Base-by-base conservation (phyloP, 805 yeast species). In the Suhomyces pyralidae region DNA sequence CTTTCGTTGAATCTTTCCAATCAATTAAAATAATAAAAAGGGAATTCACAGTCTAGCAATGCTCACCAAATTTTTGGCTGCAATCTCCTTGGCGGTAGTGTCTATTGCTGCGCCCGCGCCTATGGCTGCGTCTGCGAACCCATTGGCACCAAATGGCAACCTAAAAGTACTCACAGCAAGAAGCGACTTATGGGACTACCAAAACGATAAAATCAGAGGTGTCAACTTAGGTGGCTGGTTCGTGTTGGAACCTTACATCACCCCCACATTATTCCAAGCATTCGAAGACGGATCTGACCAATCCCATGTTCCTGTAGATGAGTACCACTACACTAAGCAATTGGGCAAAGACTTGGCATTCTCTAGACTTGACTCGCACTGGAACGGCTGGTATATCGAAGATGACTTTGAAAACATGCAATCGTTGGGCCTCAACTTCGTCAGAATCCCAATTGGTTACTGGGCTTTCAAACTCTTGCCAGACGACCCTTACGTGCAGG, bases 201-300 rank as follows among this genome's bases (percentile, higher is more conserved):
- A 63, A 30, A 68, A 63, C 46, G 69, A 70, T 26, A 69, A 65
- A 49, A 69, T 81, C 42, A 66, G 80, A 42, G 97, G 97, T 61
- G 90, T 90, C 48, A 86, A 87, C 63, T 70, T 90, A 30, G 97
- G 97, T 56, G 96, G 96, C 45, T 90, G 97, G 97, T 78, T 90
- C 48, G 90, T 90, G 1, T 71, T 90, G 43, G 97, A 90, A 70
- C 90, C 97, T 2, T 90, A 79, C 69, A 90, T 90, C 64, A 87
- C 90, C 0, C 97, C 96, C 5, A 81, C 91, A 1, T 67, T 87
- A 46, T 90, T 91, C 63, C 71, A 75, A 51, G 79, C 78, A 45
- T 90, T 91, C 63, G 79, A 76, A 42, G 74, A 68, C 62, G 54
- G 55, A 48, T 75, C 81, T 20, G 69, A 64, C 49, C 62, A 65